These are phyloP conservation scores for Decorospora gaudefroyi DNA, from an alignment of 2,329 filamentous ascomycete genomes.

Conservation along the genomic window DNA sequence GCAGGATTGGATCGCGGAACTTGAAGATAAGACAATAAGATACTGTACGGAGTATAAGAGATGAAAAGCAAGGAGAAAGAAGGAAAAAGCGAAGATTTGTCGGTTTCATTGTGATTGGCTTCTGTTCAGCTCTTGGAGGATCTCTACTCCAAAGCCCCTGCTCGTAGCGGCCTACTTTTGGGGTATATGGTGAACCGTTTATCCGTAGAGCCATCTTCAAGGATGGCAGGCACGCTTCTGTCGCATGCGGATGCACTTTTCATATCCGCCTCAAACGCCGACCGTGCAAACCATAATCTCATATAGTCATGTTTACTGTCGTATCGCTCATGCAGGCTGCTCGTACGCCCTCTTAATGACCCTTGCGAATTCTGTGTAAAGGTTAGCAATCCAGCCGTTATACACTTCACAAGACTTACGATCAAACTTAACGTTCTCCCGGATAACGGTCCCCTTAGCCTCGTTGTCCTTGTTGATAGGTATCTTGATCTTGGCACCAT, in stretches of 20 bases:
- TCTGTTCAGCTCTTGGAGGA: neutral
- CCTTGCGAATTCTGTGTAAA: conserved; percentile 39
- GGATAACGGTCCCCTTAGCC: conserved; percentile 91
- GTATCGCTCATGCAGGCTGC: conserved; percentile 41
- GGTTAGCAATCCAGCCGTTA: conserved; percentile 18
- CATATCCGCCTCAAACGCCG: conserved; percentile 19
- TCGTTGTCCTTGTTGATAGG: conserved; percentile 89
- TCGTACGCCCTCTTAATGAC: conserved; percentile 46
- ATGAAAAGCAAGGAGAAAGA: neutral
- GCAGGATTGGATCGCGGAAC: neutral
- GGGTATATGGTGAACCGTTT: conserved; percentile 23
- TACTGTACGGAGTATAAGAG: neutral
- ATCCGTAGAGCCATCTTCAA: conserved; percentile 14
- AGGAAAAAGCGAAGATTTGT: neutral
- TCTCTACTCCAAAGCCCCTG: conserved; percentile 2
- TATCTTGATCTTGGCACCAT: conserved; percentile 69
- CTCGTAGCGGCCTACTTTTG: conserved; percentile 18
- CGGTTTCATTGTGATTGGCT: conserved; percentile 6
- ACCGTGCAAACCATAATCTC: conserved; percentile 21
- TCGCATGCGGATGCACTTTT: conserved; percentile 16
- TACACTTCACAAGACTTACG: conserved; percentile 51
- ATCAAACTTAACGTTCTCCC: conserved; percentile 91
- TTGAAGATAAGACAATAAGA: too few relatives aligned
- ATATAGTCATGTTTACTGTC: conserved; percentile 15
- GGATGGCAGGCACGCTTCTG: conserved; percentile 9